Evolutionary conservation across 2,329 filamentous ascomycete species (phyloP).

Genomic region (Ploettnerulaceae sp.): DNA sequence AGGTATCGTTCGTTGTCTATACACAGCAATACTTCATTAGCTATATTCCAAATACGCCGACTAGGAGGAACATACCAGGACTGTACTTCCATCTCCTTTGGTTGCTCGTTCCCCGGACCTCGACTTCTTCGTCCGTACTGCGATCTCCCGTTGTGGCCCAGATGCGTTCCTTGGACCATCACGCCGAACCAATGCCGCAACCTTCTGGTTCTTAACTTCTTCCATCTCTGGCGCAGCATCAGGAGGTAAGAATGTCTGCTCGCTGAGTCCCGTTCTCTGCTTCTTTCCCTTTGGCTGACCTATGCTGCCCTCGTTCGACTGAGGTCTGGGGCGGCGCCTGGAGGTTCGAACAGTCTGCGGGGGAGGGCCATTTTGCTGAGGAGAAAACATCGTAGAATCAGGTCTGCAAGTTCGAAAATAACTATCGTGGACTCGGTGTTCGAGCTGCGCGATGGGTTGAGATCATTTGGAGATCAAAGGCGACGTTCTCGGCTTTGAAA

Average conservation of each 20-base stretch:
- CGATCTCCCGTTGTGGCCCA: slow-evolving; percentile 44
- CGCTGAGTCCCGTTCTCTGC: slow-evolving; percentile 52
- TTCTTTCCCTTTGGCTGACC: slow-evolving; percentile 61
- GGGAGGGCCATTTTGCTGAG: slow-evolving; percentile 47
- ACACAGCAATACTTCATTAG: slow-evolving; percentile 5
- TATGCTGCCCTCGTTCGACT: slow-evolving; percentile 39
- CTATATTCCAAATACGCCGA: background rate
- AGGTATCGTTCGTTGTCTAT: slow-evolving; percentile 79
- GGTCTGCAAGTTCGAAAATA: background rate
- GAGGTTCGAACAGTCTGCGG: slow-evolving; percentile 53
- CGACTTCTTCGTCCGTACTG: slow-evolving; percentile 56
- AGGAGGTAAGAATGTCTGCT: slow-evolving; percentile 49
- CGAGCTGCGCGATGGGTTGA: background rate
- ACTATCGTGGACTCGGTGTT: background rate
- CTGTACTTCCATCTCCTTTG: slow-evolving; percentile 63
- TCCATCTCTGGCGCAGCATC: slow-evolving; percentile 48
- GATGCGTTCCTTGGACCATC: slow-evolving; percentile 23
- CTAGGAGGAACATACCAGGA: slow-evolving; percentile 51
- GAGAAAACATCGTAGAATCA: slow-evolving; percentile 51
- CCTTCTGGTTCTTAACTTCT: slow-evolving; percentile 51
- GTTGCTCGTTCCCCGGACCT: slow-evolving; percentile 61
- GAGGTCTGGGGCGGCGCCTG: slow-evolving; percentile 54
- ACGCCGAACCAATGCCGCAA: slow-evolving; percentile 36
- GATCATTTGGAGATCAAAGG: slow-evolving; percentile 9
- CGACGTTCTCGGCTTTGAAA: background rate